phyloP scores from a whole-genome alignment of 768 basidiomycete species.

The Tricholoma sp. region DNA sequence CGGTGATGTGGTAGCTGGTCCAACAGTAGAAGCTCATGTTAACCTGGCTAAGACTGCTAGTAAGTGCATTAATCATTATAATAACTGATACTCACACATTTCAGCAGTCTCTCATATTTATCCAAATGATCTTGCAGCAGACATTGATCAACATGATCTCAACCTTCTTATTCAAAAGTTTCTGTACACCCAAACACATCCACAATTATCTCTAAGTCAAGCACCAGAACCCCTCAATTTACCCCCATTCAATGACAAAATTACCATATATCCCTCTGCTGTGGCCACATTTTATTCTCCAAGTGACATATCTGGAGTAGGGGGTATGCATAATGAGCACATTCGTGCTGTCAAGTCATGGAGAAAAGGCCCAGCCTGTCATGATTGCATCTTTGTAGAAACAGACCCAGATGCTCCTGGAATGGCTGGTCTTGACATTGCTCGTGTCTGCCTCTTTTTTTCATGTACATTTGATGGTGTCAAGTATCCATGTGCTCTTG shows the following conservation, averaged over 20 bases:
- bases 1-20: too few relatives aligned
- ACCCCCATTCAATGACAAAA: neutral
- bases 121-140: neutral
- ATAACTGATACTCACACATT: slow-evolving; percentile 10
- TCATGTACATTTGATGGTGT: neutral
- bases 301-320: neutral
- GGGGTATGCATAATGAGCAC: neutral
- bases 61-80: slow-evolving; percentile 6
- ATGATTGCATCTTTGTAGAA: neutral
- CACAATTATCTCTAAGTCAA: too few relatives aligned
- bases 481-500: neutral
- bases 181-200: too few relatives aligned
- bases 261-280: neutral
- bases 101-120: slow-evolving; percentile 7
- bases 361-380: neutral
- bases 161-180: too few relatives aligned
- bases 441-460: neutral
- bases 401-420: neutral
- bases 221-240: neutral
- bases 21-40: neutral
- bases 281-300: neutral
- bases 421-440: neutral
- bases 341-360: neutral
- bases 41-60: neutral
- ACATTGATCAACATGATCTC: neutral